phyloP scores from a whole-genome alignment of 768 basidiomycete genomes.

The Panellus pusillus region DNA sequence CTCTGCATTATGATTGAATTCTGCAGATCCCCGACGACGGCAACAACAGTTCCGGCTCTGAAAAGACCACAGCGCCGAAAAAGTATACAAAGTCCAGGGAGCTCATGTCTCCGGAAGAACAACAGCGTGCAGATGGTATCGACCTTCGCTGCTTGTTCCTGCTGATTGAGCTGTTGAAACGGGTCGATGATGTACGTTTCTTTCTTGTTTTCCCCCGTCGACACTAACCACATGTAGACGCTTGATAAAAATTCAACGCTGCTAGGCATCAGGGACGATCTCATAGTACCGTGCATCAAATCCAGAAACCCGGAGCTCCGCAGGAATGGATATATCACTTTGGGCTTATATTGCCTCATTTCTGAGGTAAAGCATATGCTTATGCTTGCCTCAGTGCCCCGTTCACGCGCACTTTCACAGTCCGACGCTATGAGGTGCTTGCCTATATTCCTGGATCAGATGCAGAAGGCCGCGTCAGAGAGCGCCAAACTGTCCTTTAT shows the following conservation, averaged over 20 bases:
- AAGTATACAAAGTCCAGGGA: slow-evolving; percentile 32
- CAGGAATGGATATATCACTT: slow-evolving; percentile 64
- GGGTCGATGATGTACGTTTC: slow-evolving; percentile 73
- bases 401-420: background rate
- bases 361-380: slow-evolving; percentile 45
- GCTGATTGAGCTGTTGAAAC: slow-evolving; percentile 82
- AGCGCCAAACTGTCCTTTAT: slow-evolving; percentile 67
- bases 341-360: slow-evolving; percentile 77
- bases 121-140: slow-evolving; percentile 54
- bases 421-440: background rate
- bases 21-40: slow-evolving; percentile 18
- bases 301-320: slow-evolving; percentile 68
- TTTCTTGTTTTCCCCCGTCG: background rate
- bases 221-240: slow-evolving; percentile 38
- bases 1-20: background rate
- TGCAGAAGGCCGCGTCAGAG: slow-evolving; percentile 48
- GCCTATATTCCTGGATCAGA: slow-evolving; percentile 3
- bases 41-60: slow-evolving; percentile 27
- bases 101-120: slow-evolving; percentile 61
- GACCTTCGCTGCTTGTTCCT: slow-evolving; percentile 76
- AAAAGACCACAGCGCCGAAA: slow-evolving; percentile 27
- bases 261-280: slow-evolving; percentile 69
- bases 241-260: slow-evolving; percentile 71
- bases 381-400: slow-evolving; percentile 34
- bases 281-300: slow-evolving; percentile 85